Percentiles rank a stretch among this genome's conserved stretches.
phyloP scores from a whole-genome alignment of 1,139 yeast genomes.

The Pichia kudriavzevii region DNA sequence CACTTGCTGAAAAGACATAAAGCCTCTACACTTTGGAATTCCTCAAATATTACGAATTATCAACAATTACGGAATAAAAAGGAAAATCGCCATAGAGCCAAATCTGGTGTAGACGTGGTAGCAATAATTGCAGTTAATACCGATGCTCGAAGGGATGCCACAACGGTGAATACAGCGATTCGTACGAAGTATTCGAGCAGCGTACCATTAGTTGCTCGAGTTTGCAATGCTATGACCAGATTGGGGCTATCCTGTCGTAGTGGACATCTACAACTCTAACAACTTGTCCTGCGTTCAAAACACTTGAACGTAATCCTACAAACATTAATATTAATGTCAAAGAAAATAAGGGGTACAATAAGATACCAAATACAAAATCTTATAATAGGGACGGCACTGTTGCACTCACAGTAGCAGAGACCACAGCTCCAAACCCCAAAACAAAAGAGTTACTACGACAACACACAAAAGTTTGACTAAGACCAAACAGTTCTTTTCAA shows the following conservation, averaged over 20 bases:
- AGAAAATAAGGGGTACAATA: conserved; percentile 2
- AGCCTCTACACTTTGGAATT: too few relatives aligned
- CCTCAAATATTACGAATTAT: too few relatives aligned
- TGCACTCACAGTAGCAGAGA: not conserved
- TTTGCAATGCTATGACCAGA: conserved; percentile 4
- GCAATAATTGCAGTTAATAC: too few relatives aligned
- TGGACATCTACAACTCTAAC: not conserved
- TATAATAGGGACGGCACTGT: conserved; percentile 4
- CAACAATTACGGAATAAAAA: too few relatives aligned
- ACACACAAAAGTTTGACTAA: not conserved
- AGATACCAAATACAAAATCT: not conserved
- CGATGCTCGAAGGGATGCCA: too few relatives aligned
- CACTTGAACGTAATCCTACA: too few relatives aligned
- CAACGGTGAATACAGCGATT: conserved; percentile 3
- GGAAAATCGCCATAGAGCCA: too few relatives aligned
- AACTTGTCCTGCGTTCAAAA: not conserved
- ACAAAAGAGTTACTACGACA: not conserved
- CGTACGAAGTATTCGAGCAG: too few relatives aligned
- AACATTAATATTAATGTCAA: conserved; percentile 3
- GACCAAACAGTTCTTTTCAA: not conserved
- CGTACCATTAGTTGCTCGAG: not conserved
- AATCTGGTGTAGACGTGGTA: too few relatives aligned
- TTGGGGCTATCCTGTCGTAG: conserved; percentile 4
- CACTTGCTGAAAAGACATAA: too few relatives aligned
- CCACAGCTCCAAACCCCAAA: conserved; percentile 5